phyloP scores from a whole-genome alignment of 495 filamentous ascomycete species.

The Antarctomyces pellizariae region DNA sequence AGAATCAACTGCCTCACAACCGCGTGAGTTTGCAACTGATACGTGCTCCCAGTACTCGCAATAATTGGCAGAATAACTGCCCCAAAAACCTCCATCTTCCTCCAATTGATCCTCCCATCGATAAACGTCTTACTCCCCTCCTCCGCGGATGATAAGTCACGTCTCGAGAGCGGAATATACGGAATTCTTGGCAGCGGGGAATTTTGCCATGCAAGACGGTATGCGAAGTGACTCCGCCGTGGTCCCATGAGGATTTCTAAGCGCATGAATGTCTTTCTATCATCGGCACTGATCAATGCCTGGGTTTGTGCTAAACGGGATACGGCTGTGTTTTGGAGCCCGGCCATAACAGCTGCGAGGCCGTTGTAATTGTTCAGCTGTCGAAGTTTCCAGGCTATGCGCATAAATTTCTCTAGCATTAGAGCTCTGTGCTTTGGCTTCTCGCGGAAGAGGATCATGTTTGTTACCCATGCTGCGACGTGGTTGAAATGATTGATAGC shows the following conservation, averaged over 20 bases:
- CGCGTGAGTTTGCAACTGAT: conserved; percentile 44
- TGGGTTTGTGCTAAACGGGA: conserved; percentile 68
- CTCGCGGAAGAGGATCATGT: conserved; percentile 77
- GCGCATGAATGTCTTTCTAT: conserved; percentile 63
- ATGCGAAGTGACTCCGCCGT: conserved; percentile 76
- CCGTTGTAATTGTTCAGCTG: conserved; percentile 94
- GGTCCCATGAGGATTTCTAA: conserved; percentile 83
- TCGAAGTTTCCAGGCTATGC: conserved; percentile 58
- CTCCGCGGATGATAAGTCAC: conserved; percentile 77
- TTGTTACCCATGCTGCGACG: conserved; percentile 72
- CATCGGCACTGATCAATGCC: conserved; percentile 42
- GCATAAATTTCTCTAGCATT: conserved; percentile 88
- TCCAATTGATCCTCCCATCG: conserved; percentile 75
- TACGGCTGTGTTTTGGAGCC: conserved; percentile 70
- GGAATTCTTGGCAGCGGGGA: conserved; percentile 74
- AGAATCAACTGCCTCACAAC: conserved; percentile 45
- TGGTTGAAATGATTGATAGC: conserved; percentile 96
- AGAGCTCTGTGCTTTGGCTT: conserved; percentile 87
- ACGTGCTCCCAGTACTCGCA: conserved; percentile 69
- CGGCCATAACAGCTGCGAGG: conserved; percentile 77
- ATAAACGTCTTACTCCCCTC: conserved; percentile 82
- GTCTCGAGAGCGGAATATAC: conserved; percentile 73
- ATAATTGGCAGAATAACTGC: conserved; percentile 79
- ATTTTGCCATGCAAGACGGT: conserved; percentile 91
- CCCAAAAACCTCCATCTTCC: conserved; percentile 90